phyloP scores from a whole-genome alignment of 306 rosid genomes.

The Mucuna pruriens region DNA sequence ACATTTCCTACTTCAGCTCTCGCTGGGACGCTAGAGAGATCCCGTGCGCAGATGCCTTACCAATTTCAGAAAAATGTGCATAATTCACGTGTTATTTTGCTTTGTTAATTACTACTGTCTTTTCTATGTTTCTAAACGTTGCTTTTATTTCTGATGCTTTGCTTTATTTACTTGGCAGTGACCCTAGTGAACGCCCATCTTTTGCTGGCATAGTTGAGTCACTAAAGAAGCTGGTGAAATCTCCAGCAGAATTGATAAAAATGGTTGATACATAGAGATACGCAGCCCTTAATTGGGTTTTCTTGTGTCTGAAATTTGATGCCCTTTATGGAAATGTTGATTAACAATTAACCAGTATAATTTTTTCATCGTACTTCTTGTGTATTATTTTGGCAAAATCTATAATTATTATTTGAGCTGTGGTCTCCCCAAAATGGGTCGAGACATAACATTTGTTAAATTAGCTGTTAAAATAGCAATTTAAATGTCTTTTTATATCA shows the following conservation, averaged over 20 bases:
- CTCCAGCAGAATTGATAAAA: slow-evolving; percentile 72
- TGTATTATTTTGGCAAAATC: neutral
- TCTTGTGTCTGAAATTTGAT: neutral
- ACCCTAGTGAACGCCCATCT: slow-evolving; percentile 78
- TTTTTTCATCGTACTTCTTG: slow-evolving; percentile 19
- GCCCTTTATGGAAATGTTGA: slow-evolving; percentile 36
- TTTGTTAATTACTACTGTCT: neutral
- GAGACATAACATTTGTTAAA: neutral
- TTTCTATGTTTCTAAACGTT: neutral
- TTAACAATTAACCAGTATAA: slow-evolving; percentile 31
- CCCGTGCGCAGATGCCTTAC: neutral
- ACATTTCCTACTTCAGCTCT: slow-evolving; percentile 4
- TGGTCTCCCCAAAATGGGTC: neutral
- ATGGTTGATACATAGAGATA: slow-evolving; percentile 52
- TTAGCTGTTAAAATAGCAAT: neutral
- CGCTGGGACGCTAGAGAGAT: neutral
- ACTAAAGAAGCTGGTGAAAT: slow-evolving; percentile 81
- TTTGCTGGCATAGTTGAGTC: slow-evolving; percentile 71
- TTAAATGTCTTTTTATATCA: neutral
- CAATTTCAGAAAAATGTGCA: slow-evolving; percentile 1
- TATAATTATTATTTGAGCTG: neutral
- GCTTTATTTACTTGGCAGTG: slow-evolving; percentile 55
- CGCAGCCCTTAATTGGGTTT: slow-evolving; percentile 27
- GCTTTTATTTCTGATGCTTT: slow-evolving; percentile 30
- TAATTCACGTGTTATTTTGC: slow-evolving; percentile 4